Evolutionary conservation across 768 basidiomycete species (phyloP), one percentile per base, ranked within the genome.

Genomic region (Pulveroboletus frians): DNA sequence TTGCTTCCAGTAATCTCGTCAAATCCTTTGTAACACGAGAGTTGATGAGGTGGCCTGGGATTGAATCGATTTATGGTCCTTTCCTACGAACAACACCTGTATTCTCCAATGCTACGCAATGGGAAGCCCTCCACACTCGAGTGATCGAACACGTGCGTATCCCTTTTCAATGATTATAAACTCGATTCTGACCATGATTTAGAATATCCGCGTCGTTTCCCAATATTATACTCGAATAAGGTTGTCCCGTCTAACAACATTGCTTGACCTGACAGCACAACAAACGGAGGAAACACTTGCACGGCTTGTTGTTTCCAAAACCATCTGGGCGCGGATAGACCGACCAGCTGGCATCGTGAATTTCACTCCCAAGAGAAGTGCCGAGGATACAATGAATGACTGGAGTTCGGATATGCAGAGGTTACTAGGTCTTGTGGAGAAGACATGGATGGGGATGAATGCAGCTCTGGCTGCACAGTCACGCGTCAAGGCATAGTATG

Each of bases 401-500:
- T 99, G 96, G 95, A 94, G 92, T 69, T 88, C 84, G 18, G 94
- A 98, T 62, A 92, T 99, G 80, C 88, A 86, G 61, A 92, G 88
- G 71, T 71, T 99, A 61, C 75, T 99, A 52, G 80, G 87, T 15
- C 70, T 96, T 36, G 89, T 93, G 13, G 96, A 99, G 73, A 97
- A 97, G 80, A 92, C 92, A n/a, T 96, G 94, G 90, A 92, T 92
- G 90, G 87, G 86, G 32, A 85, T 92, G 79, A 92, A 92, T 56
- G 89, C 90, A 30, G 89, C 90, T 10, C 80, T 88, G 64, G 89
- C 90, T 40, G 89, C 89, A 18, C 86, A 88, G 57, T 81, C 86
- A 43, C 75, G 83, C 51, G 71, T 73, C 53, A 78, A 76, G 54
- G 71, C 71, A 58, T 75, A 66, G 59, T 46, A 37, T 36, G 14